Evolutionary conservation across 108 stramenopile genomes (phyloP), one percentile per base, ranked within the genome.

Genomic region (Pinguiococcus pyrenoidosus): DNA sequence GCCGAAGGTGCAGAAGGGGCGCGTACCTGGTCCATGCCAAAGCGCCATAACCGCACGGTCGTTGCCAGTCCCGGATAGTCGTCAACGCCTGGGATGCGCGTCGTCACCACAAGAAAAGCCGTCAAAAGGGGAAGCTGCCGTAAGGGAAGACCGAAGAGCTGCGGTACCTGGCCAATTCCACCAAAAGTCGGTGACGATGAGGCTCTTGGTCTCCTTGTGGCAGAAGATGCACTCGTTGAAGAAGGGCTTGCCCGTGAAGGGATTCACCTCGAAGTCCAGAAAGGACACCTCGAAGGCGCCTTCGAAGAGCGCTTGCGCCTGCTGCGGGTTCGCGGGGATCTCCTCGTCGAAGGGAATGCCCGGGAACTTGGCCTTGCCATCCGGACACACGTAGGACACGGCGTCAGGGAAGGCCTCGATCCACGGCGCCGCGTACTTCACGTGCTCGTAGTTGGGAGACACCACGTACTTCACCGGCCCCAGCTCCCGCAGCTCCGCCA

Each of bases 371-470:
- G 32, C 57, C 42, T 9, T n/a, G 14, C 54, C 30, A 4, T 44
- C 51, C 16, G 57, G 57, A 44, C 57, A 59, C 41, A 23, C 42
- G 29, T 46, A 59, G 23, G 52, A 45, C 8, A 7, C 10, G 9
- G 57, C 57, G 12, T 52, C 52, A 8, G 57, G 57, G 18, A 26
- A 59, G 10, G 57, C 57, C 3, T 54, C 29, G n/a, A 59, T 27
- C 57, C 57, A 59, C 23, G 46, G 30, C 23, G 25, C 14, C 26
- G 57, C 57, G 18, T 38, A 59, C 55, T 52, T 57, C 16, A 53
- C 49, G 30, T 57, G 56, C 51, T 57, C 56, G 40, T 41, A 51
- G 51, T 57, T 57, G 28, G 56, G 56, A 7, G 56, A 51, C 5
- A 57, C 56, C 21, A 57, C 43, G 39, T 57, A 51, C 2, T 22